Evolutionary conservation across 768 basidiomycete genomes (phyloP).

Genomic region (Lactifluus hygrophoroides): DNA sequence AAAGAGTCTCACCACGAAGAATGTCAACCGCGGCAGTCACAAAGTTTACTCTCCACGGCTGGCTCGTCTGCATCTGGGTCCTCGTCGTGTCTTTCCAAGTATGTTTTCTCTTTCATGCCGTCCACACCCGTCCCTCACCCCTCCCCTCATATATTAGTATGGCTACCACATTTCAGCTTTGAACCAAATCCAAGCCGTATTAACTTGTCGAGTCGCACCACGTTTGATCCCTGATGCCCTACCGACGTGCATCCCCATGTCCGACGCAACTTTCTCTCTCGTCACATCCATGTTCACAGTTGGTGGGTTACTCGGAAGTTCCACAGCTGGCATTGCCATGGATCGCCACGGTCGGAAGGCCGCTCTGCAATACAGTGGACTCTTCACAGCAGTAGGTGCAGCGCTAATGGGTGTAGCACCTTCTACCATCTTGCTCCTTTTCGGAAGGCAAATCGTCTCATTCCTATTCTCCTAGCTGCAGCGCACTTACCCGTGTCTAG

Average conservation of each 20-base stretch:
- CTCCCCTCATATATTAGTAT: constrained; percentile 42
- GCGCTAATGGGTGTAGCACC: constrained; percentile 56
- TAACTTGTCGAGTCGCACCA: constrained; percentile 52
- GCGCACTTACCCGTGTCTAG: constrained; percentile 28
- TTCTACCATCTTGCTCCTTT: constrained; percentile 43
- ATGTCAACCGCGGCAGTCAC: not conserved
- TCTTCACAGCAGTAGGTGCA: constrained; percentile 49
- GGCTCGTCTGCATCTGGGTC: constrained; percentile 60
- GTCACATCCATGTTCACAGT: constrained; percentile 82
- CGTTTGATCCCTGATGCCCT: constrained; percentile 31
- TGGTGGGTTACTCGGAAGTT: constrained; percentile 77
- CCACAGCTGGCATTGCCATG: constrained; percentile 58
- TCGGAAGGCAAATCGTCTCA: constrained; percentile 53
- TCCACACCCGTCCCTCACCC: not conserved
- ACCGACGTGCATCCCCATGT: constrained; percentile 75
- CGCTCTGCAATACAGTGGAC: constrained; percentile 51
- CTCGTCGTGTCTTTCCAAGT: constrained; percentile 51
- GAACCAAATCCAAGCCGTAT: constrained; percentile 75
- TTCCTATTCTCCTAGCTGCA: not conserved
- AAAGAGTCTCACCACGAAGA: too few relatives aligned
- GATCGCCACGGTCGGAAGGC: constrained; percentile 64
- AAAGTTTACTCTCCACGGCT: constrained; percentile 58
- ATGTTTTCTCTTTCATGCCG: constrained; percentile 2
- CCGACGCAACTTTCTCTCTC: constrained; percentile 64
- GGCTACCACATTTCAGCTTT: constrained; percentile 91